Evolutionary conservation across 176 grass and related monocot genomes (phyloP).

Genomic region (Zizania latifolia): DNA sequence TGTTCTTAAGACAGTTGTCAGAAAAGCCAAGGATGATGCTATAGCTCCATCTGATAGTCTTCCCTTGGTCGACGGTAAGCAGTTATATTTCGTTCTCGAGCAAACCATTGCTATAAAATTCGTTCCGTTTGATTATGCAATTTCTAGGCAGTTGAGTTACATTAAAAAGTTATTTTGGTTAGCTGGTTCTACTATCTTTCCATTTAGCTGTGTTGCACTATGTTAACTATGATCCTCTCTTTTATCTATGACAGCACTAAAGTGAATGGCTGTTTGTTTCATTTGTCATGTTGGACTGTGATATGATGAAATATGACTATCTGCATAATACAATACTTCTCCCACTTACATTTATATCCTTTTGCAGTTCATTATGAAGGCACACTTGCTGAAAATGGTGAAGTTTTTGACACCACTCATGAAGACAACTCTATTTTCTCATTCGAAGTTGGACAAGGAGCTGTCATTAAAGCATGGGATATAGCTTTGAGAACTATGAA

Average conservation of each 20-base stretch:
- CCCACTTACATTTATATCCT: conserved; percentile 3
- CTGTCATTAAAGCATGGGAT: conserved; percentile 96
- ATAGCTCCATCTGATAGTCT: conserved; percentile 67
- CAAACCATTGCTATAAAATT: background rate
- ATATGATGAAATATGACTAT: background rate
- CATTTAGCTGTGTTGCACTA: background rate
- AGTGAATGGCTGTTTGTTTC: background rate
- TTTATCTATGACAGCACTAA: background rate
- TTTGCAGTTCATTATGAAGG: conserved; percentile 93
- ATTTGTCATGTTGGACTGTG: background rate
- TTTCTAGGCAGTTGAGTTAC: background rate
- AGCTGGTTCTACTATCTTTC: background rate
- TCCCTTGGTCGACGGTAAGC: conserved; percentile 79
- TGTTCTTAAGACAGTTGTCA: conserved; percentile 70
- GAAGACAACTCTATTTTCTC: conserved; percentile 96
- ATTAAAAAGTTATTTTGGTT: background rate
- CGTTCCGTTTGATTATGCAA: background rate
- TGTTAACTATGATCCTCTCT: background rate
- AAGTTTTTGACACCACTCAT: conserved; percentile 91
- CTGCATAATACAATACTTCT: background rate
- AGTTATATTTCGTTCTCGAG: background rate
- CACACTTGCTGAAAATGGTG: conserved; percentile 71
- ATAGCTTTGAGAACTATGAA: conserved; percentile 93
- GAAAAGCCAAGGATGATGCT: conserved; percentile 76
- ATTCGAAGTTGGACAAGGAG: conserved; percentile 80